These are phyloP conservation scores for Coemansia sp. DNA, from an alignment of 192 early-diverging fungal species.

Conservation along the genomic window DNA sequence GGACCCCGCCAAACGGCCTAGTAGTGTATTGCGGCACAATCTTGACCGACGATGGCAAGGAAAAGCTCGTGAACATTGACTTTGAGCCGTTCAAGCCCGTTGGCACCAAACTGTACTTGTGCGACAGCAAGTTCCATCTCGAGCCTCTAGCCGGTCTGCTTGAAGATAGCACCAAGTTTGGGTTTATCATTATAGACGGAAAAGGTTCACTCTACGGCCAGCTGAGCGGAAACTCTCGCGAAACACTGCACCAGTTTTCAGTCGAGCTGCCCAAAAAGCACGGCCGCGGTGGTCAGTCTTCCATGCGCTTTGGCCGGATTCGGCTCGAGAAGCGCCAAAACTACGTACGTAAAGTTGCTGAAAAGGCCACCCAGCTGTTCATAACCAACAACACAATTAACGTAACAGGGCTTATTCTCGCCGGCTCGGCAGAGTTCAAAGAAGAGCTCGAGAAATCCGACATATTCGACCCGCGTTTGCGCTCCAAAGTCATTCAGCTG, in stretches of 20 bases:
- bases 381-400: constrained; percentile 79
- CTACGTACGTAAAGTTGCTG: constrained; percentile 96
- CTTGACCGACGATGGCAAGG: constrained; percentile 94
- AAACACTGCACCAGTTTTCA: constrained; percentile 84
- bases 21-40: constrained; percentile 91
- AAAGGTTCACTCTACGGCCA: constrained; percentile 92
- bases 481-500: constrained; percentile 80
- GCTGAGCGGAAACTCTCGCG: constrained; percentile 86
- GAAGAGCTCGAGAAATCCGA: constrained; percentile 89
- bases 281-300: constrained; percentile 98
- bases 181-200: constrained; percentile 98
- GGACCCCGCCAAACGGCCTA: constrained; percentile 86
- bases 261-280: constrained; percentile 99
- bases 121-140: constrained; percentile 96
- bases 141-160: constrained; percentile 85
- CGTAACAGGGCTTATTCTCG: constrained; percentile 74
- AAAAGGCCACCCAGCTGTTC: constrained; percentile 86
- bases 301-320: constrained; percentile 94
- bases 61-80: constrained; percentile 93
- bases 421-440: constrained; percentile 98
- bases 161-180: constrained; percentile 89
- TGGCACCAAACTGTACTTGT: constrained; percentile 92
- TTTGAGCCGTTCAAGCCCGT: constrained; percentile 97
- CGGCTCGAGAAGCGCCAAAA: constrained; percentile 97
- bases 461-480: constrained; percentile 86